Evolutionary conservation across 768 basidiomycete genomes (phyloP), one percentile per base, ranked within the genome.

Genomic region (Suillus occidentalis): DNA sequence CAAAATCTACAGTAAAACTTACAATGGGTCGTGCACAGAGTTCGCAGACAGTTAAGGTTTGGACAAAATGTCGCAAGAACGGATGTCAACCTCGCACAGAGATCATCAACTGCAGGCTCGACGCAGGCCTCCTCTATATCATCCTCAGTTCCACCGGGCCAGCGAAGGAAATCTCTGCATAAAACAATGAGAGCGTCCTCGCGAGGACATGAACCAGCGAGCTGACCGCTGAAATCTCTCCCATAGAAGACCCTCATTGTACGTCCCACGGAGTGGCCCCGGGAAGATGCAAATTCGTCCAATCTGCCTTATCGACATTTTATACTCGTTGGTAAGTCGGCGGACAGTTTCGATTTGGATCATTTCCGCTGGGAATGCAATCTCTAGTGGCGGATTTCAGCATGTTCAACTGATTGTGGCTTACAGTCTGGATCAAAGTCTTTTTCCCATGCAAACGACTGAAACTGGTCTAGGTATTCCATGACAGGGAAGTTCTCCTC

Each of bases 371-470:
- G 42, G 2, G 52, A 58, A 18, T 34, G 31, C 14, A 55, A 57
- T 28, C 37, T 52, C 60, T 25, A 39, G 39, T 47, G 37, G 14
- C 62, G 37, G 37, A n/a, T 8, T 55, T 36, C 52, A 31, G 53
- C 22, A n/a, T 0, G 34, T 53, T 22, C 18, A 50, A 39, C 62
- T 42, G 31, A 66, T 57, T 56, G 2, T 1, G 0, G 72, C 83
- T 77, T 63, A 87, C 86, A 67, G 62, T 87, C 86, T 0, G 85
- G 84, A 72, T 87, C 69, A 56, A 80, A 76, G 50, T 81, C 76
- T 0, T 64, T 67, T 63, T 82, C 80, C 86, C 79, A 80, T 4
- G 71, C 73, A 25, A 77, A 65, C 0, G 3, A 9, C 0, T 68
- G 45, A 64, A 80, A 81, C 0, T 8, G 22, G 0, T 34, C 25